phyloP scores from a whole-genome alignment of 805 yeast genomes.

The Wickerhamomyces ciferrii region DNA sequence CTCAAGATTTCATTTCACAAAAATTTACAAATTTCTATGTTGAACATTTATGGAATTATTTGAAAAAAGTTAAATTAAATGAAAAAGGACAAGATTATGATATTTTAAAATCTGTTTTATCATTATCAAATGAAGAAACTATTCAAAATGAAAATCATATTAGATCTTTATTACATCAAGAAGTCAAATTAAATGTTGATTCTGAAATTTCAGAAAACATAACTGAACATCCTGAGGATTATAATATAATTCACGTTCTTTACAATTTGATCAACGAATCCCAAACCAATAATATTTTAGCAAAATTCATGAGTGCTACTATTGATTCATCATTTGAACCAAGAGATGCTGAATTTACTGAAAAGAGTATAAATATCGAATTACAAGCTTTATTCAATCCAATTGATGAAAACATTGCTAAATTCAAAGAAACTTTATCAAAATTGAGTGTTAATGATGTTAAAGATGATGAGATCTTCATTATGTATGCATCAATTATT shows the following conservation, averaged over 20 bases:
- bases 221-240: slow-evolving; percentile 4
- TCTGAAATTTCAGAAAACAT: slow-evolving; percentile 13
- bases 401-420: slow-evolving; percentile 17
- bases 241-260: slow-evolving; percentile 11
- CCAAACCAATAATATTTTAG: slow-evolving; percentile 15
- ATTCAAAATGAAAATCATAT: slow-evolving; percentile 21
- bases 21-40: slow-evolving; percentile 16
- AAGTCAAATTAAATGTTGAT: neutral
- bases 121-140: slow-evolving; percentile 19
- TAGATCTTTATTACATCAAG: slow-evolving; percentile 11
- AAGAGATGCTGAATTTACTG: neutral
- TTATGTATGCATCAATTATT: slow-evolving; percentile 22
- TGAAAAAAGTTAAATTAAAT: slow-evolving; percentile 17
- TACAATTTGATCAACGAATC: slow-evolving; percentile 17
- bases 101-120: slow-evolving; percentile 20
- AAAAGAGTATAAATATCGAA: slow-evolving; percentile 4
- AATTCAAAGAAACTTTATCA: slow-evolving; percentile 16
- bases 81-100: slow-evolving; percentile 14
- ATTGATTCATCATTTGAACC: slow-evolving; percentile 5
- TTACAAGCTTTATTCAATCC: slow-evolving; percentile 25
- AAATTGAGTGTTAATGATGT: slow-evolving; percentile 12
- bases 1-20: slow-evolving; percentile 15
- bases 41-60: slow-evolving; percentile 21
- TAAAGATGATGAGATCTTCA: slow-evolving; percentile 18
- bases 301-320: slow-evolving; percentile 18